A percentile compares a stretch with the other conserved stretches of the same genome.
Evolutionary conservation across 352 stramenopile species (phyloP).

Genomic region (Pseudoperonospora humuli): DNA sequence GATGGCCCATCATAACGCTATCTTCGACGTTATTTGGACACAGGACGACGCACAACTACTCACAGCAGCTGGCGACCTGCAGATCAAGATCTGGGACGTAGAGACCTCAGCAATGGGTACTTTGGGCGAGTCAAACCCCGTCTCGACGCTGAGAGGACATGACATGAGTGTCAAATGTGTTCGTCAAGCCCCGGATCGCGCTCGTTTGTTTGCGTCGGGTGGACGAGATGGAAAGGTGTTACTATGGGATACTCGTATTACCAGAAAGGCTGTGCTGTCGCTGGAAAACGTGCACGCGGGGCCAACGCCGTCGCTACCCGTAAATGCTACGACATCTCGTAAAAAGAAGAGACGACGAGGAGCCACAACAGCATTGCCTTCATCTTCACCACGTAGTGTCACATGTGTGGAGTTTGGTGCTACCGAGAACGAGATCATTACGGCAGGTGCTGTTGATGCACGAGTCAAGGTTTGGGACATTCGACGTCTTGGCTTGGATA

Average conservation of each 20-base stretch:
- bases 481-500: constrained; percentile 22
- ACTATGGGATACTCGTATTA: constrained; percentile 44
- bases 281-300: constrained; percentile 35
- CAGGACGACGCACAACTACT: constrained; percentile 39
- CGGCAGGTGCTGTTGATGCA: constrained; percentile 48
- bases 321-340: constrained; percentile 17
- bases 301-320: constrained; percentile 5
- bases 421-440: constrained; percentile 36
- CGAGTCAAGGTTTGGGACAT: constrained; percentile 71
- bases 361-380: constrained; percentile 12
- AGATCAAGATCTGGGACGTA: constrained; percentile 47
- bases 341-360: constrained; percentile 23
- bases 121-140: constrained; percentile 4
- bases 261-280: constrained; percentile 18
- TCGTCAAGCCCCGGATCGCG: constrained; percentile 30
- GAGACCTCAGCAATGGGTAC: constrained; percentile 20
- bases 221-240: constrained; percentile 53
- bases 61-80: constrained; percentile 50
- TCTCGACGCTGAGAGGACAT: constrained; percentile 36
- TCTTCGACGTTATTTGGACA: constrained; percentile 66
- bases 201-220: constrained; percentile 44
- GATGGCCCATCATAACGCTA: constrained; percentile 53
- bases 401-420: constrained; percentile 62
- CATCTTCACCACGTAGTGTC: constrained; percentile 40
- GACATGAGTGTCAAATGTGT: constrained; percentile 77